phyloP scores from a whole-genome alignment of 352 stramenopile species.

The Phytophthora foliorum region DNA sequence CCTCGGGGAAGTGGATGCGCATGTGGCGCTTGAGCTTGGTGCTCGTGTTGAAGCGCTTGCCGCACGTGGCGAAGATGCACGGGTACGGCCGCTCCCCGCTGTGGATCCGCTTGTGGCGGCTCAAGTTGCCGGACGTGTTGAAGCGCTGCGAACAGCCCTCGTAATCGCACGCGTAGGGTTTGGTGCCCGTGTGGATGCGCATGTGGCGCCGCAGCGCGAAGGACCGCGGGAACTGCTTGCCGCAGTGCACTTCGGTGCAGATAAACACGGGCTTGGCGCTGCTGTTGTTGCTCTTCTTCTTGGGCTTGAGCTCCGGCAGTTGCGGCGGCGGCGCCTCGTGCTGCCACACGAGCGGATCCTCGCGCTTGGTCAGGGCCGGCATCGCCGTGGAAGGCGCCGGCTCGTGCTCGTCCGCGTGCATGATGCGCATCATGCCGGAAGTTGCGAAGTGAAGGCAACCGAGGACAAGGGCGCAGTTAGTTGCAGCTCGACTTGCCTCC shows the following conservation, averaged over 20 bases:
- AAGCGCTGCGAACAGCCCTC: constrained; percentile 82
- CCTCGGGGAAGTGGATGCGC: constrained; percentile 88
- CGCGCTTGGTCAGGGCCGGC: constrained; percentile 29
- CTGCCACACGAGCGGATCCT: constrained; percentile 28
- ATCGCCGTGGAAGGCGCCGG: constrained; percentile 9
- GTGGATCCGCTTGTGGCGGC: constrained; percentile 90
- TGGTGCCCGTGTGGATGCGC: constrained; percentile 88
- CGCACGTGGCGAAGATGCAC: constrained; percentile 79
- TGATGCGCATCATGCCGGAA: constrained; percentile 44
- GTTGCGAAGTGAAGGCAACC: constrained; percentile 45
- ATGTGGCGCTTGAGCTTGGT: constrained; percentile 92
- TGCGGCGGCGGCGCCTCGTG: constrained; percentile 4
- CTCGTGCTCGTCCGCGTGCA: constrained; percentile 33
- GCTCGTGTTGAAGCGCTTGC: constrained; percentile 90
- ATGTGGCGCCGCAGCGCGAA: constrained; percentile 87
- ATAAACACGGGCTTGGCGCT: constrained; percentile 63
- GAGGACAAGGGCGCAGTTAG: constrained; percentile 18
- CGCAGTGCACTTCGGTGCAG: constrained; percentile 81
- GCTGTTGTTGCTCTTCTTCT: constrained; percentile 50
- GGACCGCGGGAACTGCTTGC: constrained; percentile 85
- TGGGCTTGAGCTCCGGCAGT: constrained; percentile 14
- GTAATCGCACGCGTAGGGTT: constrained; percentile 85
- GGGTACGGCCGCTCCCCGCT: constrained; percentile 85
- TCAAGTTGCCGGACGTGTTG: constrained; percentile 91
- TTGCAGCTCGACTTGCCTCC: constrained; percentile 17